These are phyloP conservation scores for Sarcodon sp. DNA, from an alignment of 768 basidiomycete species.

Conservation along the genomic window DNA sequence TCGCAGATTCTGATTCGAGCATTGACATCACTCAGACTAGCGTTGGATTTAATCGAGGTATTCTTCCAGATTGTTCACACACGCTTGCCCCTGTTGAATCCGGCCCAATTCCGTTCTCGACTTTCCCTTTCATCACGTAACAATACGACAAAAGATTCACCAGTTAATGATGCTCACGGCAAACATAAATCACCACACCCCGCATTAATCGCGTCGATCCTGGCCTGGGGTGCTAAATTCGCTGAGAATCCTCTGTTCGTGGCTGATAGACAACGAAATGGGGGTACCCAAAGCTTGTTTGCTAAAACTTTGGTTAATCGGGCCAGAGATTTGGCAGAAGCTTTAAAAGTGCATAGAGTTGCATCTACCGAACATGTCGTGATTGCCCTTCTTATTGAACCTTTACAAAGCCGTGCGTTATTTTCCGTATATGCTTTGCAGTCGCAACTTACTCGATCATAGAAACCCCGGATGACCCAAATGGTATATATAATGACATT, in stretches of 20 bases:
- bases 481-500: conserved; percentile 31
- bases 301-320: conserved; percentile 70
- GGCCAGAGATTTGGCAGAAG: conserved; percentile 78
- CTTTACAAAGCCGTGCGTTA: conserved; percentile 76
- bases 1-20: background rate
- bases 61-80: conserved; percentile 91
- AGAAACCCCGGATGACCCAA: conserved; percentile 67
- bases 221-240: conserved; percentile 91
- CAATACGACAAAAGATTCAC: background rate
- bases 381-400: conserved; percentile 70
- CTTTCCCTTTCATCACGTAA: conserved; percentile 23
- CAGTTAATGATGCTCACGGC: background rate
- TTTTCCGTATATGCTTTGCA: background rate
- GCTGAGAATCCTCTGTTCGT: conserved; percentile 81
- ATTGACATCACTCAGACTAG: conserved; percentile 44
- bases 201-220: conserved; percentile 64
- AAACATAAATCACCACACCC: conserved; percentile 12
- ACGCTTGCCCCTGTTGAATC: conserved; percentile 79
- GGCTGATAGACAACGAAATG: conserved; percentile 59
- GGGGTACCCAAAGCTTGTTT: conserved; percentile 56
- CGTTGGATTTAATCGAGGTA: conserved; percentile 86
- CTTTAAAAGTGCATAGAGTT: conserved; percentile 74
- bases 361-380: conserved; percentile 73
- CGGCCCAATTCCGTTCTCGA: conserved; percentile 64
- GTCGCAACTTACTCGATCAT: conserved; percentile 5